These are phyloP conservation scores for Vitis rupestris DNA, from an alignment of 164 flowering plant species.

Conservation along the genomic window DNA sequence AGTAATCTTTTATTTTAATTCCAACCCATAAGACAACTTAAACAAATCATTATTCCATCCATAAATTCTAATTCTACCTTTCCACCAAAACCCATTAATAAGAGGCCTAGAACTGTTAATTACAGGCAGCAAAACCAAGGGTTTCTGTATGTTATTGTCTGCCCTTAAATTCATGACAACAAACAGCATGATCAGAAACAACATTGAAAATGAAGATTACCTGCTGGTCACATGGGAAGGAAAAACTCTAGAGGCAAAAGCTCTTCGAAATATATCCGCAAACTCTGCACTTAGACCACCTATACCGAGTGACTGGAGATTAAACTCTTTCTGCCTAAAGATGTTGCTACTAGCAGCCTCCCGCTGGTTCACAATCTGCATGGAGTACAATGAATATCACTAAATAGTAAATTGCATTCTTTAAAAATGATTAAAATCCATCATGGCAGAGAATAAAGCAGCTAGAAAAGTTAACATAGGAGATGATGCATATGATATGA, in stretches of 20 bases:
- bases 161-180: not conserved
- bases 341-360: slow-evolving; percentile 91
- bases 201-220: slow-evolving; percentile 34
- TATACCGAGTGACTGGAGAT: slow-evolving; percentile 83
- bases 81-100: no score
- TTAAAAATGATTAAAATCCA: not conserved
- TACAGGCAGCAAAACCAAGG: no score
- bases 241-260: slow-evolving; percentile 97
- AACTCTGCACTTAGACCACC: slow-evolving; percentile 97
- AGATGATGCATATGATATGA: no score
- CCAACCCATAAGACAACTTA: no score
- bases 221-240: slow-evolving; percentile 89
- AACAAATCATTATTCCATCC: no score
- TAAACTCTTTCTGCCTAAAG: slow-evolving; percentile 90
- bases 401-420: not conserved
- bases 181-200: not conserved
- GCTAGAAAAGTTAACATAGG: no score
- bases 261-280: slow-evolving; percentile 96
- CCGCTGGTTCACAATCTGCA: slow-evolving; percentile 94
- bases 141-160: no score
- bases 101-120: no score
- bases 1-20: no score
- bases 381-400: not conserved
- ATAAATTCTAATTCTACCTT: no score
- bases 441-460: no score